Conservation (phyloP, 2,329 filamentous ascomycete genomes). For the Aaosphaeria arxii region DNA sequence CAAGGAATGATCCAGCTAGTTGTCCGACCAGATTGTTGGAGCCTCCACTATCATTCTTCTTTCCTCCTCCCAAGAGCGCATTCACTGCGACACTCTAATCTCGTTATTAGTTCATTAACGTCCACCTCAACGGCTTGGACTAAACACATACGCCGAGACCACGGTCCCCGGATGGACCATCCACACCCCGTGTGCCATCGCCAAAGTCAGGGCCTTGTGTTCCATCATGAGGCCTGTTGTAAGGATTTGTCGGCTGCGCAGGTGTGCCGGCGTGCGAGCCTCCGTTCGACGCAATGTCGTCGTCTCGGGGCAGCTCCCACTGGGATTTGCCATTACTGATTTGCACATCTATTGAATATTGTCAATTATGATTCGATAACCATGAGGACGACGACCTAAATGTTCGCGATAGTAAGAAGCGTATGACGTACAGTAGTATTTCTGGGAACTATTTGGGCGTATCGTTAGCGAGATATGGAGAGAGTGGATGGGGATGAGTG, state of each 20-base stretch:
- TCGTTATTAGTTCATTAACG: conserved; percentile 23
- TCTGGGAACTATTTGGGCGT: conserved; percentile 25
- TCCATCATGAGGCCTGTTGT: conserved; percentile 52
- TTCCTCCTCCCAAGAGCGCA: conserved; percentile 45
- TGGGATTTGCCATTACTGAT: conserved; percentile 69
- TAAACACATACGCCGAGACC: conserved; percentile 60
- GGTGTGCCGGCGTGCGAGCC: conserved; percentile 49
- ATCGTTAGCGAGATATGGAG: conserved; percentile 20
- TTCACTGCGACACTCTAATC: conserved; percentile 60
- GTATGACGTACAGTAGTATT: conserved; percentile 36
- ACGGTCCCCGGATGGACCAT: conserved; percentile 54
- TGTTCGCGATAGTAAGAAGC: too few species aligned
- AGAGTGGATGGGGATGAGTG: conserved; percentile 7
- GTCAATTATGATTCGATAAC: conserved; percentile 3
- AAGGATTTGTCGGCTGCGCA: conserved; percentile 56
- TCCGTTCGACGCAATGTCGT: conserved; percentile 56
- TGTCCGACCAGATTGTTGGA: conserved; percentile 49
- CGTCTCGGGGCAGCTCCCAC: conserved; percentile 62
- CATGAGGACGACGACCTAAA: not conserved
- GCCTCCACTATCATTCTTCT: conserved; percentile 33
- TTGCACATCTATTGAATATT: conserved; percentile 52
- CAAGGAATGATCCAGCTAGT: conserved; percentile 50
- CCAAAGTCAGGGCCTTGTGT: conserved; percentile 22
- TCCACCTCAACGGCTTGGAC: conserved; percentile 1
- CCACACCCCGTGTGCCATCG: conserved; percentile 50